phyloP scores from a whole-genome alignment of 2,329 filamentous ascomycete species.

The Sclerotinia sclerotiorum region DNA sequence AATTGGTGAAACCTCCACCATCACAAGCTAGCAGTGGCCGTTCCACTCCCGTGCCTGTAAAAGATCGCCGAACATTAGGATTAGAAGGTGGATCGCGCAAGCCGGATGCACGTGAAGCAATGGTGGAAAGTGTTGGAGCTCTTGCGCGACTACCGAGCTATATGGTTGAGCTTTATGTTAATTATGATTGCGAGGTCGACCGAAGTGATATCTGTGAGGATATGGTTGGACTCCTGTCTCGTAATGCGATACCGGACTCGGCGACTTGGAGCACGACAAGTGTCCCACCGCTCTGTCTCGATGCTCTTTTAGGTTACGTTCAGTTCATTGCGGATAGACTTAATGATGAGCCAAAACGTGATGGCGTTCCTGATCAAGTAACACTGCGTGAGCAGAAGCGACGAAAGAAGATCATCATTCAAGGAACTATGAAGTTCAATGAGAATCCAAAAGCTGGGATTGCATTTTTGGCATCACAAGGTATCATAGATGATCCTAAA shows the following conservation, averaged over 20 bases:
- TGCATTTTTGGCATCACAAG: slow-evolving; percentile 79
- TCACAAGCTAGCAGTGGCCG: slow-evolving; percentile 77
- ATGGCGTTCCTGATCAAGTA: slow-evolving; percentile 65
- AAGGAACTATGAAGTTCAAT: slow-evolving; percentile 88
- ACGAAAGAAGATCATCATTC: slow-evolving; percentile 85
- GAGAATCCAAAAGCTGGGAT: slow-evolving; percentile 89
- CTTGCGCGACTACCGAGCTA: slow-evolving; percentile 90
- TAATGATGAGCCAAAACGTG: slow-evolving; percentile 63
- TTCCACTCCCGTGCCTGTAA: slow-evolving; percentile 85
- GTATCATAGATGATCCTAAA: slow-evolving; percentile 75
- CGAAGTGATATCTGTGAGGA: slow-evolving; percentile 91
- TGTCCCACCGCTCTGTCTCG: slow-evolving; percentile 89
- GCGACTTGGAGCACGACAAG: slow-evolving; percentile 99
- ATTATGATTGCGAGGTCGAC: slow-evolving; percentile 95
- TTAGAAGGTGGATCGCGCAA: slow-evolving; percentile 89
- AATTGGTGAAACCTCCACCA: slow-evolving; percentile 74
- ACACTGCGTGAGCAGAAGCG: slow-evolving; percentile 69
- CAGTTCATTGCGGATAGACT: slow-evolving; percentile 89
- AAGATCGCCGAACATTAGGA: slow-evolving; percentile 88
- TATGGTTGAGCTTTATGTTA: slow-evolving; percentile 93
- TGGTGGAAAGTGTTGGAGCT: slow-evolving; percentile 95
- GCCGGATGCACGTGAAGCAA: slow-evolving; percentile 93
- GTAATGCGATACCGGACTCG: slow-evolving; percentile 94
- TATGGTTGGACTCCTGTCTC: slow-evolving; percentile 85
- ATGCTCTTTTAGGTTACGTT: slow-evolving; percentile 85